Evolutionary conservation across 2,329 filamentous ascomycete species (phyloP), one percentile per base, ranked within the genome.

Genomic region (Fusarium armeniacum): DNA sequence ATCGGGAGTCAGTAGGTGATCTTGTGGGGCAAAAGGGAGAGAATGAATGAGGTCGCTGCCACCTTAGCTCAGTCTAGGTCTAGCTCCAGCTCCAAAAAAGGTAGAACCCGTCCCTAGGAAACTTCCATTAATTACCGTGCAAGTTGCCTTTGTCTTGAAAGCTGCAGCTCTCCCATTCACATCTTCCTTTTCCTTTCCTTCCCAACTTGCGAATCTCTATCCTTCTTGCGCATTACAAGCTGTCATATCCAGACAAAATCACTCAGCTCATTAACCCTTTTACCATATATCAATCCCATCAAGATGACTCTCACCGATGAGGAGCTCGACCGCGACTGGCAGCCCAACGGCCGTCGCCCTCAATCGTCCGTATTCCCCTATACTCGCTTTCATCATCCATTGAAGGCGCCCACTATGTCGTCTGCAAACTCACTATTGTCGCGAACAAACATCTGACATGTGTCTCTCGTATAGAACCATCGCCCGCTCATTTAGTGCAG

Each of bases 401-500:
- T 91, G 65, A 67, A 56, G 43, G 45, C 53, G 41, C 24, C 54
- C 52, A 9, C 54, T 24, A 49, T 58, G 32, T 22, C 40, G 16
- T 67, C 49, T 44, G 45, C 28, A 52, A 30, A 50, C 18, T 26
- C 44, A 47, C 20, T 44, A 45, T 75, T 62, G 76, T 62, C 43
- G 28, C 43, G 49, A 30, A 43, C 36, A 32, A 24, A 58, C 43
- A 58, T 44, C 72, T 74, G 52, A 74, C 67, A 40, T 1, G 9
- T 52, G 28, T 53, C 28, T 47, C 47, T 20, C 33, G 12, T 56
- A 68, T 47, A 97, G 94, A 69, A 96, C 93, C 65, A 90, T 97
- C 81, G 94, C 94, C 56, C 91, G 89, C 74, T 93, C 91, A 77
- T 97, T 98, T 82, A 95, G 93, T 63, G 85, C 89, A 45, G 93